Conservation (phyloP, 73 alveolate species). For the Breviolum minutum region DNA sequence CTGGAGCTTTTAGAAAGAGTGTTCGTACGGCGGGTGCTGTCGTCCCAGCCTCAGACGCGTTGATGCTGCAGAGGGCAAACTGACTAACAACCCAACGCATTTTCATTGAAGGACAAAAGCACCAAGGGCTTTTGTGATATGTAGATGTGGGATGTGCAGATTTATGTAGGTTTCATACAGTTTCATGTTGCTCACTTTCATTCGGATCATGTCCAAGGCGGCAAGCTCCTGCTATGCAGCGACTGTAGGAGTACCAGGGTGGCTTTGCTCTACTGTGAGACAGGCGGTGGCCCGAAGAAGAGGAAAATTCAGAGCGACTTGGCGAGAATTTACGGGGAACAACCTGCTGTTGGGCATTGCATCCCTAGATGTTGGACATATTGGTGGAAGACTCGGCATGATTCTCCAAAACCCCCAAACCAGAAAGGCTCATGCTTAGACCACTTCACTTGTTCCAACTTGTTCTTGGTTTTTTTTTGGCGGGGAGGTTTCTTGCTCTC, state of each 20-base stretch:
- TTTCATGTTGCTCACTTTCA: neutral
- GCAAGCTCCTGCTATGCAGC: constrained; percentile 39
- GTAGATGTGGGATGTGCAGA: neutral
- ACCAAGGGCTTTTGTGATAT: neutral
- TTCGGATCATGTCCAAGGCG: neutral
- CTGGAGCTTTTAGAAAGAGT: neutral
- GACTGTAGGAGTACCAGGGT: constrained; percentile 10
- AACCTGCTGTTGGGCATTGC: neutral
- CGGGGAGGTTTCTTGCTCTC: neutral
- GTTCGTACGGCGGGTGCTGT: neutral
- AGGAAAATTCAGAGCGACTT: constrained; percentile 5
- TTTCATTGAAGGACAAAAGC: neutral
- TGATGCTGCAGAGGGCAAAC: neutral
- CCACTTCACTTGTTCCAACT: neutral
- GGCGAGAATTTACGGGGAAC: neutral
- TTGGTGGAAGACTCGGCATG: neutral
- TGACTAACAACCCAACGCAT: neutral
- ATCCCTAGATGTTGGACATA: neutral
- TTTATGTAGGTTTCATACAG: neutral
- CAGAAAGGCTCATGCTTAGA: neutral
- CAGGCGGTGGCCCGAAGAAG: constrained; percentile 38
- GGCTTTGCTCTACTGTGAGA: constrained; percentile 1
- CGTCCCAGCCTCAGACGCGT: neutral
- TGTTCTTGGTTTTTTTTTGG: neutral
- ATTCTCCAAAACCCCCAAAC: neutral